Percentiles rank a stretch among this genome's conserved stretches.
Conservation (phyloP, 371 early-diverging fungal genomes). For the Antonospora locustae region DNA sequence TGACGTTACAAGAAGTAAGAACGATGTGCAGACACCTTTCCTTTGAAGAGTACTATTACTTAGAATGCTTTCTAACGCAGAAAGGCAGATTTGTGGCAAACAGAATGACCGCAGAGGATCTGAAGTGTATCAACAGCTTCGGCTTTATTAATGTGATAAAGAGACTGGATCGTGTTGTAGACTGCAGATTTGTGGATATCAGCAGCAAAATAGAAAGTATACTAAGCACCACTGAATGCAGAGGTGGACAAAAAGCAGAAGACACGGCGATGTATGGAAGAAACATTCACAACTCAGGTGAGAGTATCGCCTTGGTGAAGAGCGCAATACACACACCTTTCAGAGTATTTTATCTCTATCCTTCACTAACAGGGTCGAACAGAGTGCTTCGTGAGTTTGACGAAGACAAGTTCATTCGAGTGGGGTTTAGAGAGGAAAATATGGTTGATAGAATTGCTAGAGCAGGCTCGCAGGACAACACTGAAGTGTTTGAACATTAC, state of each 20-base stretch:
- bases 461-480: not conserved
- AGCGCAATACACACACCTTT: conserved; percentile 19
- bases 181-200: not conserved
- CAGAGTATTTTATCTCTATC: conserved; percentile 9
- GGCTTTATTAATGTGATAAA: not conserved
- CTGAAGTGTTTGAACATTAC: conserved; percentile 25
- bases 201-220: not conserved
- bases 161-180: not conserved
- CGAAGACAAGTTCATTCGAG: conserved; percentile 59
- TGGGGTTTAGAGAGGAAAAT: conserved; percentile 61
- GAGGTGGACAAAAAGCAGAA: no score
- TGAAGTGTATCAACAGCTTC: not conserved
- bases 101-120: not conserved
- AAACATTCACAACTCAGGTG: not conserved
- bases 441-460: conserved; percentile 10
- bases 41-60: conserved; percentile 4
- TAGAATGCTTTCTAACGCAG: conserved; percentile 3
- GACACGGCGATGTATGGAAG: no score
- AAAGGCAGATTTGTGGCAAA: conserved; percentile 5
- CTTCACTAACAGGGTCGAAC: conserved; percentile 44
- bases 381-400: conserved; percentile 57
- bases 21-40: not conserved
- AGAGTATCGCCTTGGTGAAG: not conserved
- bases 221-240: no score
- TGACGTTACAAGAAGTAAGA: not conserved